These are phyloP conservation scores for Pyrenophora tritici-repentis DNA, from an alignment of 2,329 filamentous ascomycete species.

Conservation along the genomic window DNA sequence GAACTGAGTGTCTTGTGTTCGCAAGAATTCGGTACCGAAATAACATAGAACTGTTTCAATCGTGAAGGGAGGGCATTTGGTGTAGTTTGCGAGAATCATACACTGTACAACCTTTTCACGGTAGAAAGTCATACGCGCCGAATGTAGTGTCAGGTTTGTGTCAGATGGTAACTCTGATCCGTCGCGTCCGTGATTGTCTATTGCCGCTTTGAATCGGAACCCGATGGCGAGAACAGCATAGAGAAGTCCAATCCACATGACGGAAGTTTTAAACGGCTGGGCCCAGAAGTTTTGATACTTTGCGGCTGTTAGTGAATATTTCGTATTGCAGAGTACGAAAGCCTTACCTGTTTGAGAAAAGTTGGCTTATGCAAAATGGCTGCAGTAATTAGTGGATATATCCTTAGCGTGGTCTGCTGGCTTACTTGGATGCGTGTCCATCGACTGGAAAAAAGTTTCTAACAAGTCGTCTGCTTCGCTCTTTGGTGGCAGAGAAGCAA, in stretches of 20 bases:
- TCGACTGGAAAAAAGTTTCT: conserved; percentile 31
- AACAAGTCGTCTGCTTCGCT: conserved; percentile 34
- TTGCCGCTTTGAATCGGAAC: conserved; percentile 29
- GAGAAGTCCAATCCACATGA: conserved; percentile 53
- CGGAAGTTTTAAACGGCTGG: conserved; percentile 43
- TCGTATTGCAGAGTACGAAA: no score
- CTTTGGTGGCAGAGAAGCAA: conserved; percentile 34
- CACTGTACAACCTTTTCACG: conserved; percentile 41
- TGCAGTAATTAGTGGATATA: conserved; percentile 12
- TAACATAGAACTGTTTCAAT: conserved; percentile 40
- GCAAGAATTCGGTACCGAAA: conserved; percentile 37
- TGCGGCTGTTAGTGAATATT: conserved; percentile 6
- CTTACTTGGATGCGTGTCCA: conserved; percentile 38
- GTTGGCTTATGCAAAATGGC: conserved; percentile 39
- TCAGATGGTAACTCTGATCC: conserved; percentile 3
- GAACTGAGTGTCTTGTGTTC: conserved; percentile 37
- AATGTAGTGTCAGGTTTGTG: conserved; percentile 17
- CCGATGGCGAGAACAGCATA: conserved; percentile 48
- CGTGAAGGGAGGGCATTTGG: conserved; percentile 43
- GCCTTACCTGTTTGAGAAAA: conserved; percentile 31
- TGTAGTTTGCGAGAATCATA: conserved; percentile 41
- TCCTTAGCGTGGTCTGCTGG: neutral
- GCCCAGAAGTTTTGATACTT: conserved; percentile 54
- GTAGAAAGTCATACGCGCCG: conserved; percentile 35
- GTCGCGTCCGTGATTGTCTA: conserved; percentile 13